Evolutionary conservation across 352 stramenopile genomes (phyloP).

Genomic region (Globisporangium nunn): DNA sequence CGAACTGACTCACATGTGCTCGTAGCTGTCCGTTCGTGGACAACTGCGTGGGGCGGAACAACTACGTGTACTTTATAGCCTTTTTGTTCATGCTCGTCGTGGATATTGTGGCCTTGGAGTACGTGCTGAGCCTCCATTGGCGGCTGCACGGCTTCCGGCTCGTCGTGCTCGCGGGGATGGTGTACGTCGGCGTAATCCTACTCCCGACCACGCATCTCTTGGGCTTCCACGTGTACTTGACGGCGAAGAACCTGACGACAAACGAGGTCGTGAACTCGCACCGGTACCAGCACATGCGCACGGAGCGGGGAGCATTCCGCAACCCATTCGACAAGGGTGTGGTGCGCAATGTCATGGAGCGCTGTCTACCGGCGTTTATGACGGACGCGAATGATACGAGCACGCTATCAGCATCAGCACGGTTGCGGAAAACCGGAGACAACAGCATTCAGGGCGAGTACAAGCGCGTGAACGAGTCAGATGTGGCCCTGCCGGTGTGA

Average conservation of each 20-base stretch:
- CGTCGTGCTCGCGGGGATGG: conserved; percentile 23
- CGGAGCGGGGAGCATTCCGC: conserved; percentile 15
- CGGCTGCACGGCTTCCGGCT: conserved; percentile 27
- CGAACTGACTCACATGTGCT: too few relatives aligned
- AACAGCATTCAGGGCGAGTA: background rate
- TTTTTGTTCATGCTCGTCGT: conserved; percentile 46
- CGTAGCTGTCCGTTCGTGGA: conserved; percentile 94
- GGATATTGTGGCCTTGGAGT: conserved; percentile 45
- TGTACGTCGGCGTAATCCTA: conserved; percentile 43
- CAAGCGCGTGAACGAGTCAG: background rate
- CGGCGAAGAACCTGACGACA: conserved; percentile 61
- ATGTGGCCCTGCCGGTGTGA: conserved; percentile 1
- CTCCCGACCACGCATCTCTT: conserved; percentile 46
- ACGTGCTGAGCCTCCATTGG: conserved; percentile 55
- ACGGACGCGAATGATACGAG: background rate
- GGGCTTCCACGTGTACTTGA: conserved; percentile 74
- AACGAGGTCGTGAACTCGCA: conserved; percentile 72
- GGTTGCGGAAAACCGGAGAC: background rate
- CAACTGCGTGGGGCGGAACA: conserved; percentile 97
- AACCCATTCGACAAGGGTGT: conserved; percentile 34
- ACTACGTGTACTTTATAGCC: conserved; percentile 90
- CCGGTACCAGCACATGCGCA: conserved; percentile 48
- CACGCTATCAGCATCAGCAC: too few relatives aligned
- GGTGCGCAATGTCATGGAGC: conserved; percentile 20
- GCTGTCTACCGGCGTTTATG: conserved; percentile 20